Percentiles rank a stretch among this genome's conserved stretches.
Conservation (phyloP, 176 grass and related monocot species). For the Microstegium vimineum region DNA sequence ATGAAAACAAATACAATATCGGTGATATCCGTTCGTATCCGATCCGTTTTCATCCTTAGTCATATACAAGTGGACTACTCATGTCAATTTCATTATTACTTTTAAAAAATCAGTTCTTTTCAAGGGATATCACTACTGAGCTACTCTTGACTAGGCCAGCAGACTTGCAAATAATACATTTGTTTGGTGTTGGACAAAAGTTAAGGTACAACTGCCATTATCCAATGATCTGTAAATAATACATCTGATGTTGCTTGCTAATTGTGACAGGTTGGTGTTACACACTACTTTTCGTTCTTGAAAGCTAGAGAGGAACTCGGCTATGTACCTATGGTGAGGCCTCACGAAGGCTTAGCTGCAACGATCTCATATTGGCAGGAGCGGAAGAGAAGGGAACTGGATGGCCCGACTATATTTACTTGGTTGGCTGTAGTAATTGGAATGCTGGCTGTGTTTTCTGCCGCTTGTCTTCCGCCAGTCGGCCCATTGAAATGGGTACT, state of each 20-base stretch:
- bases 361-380: constrained; percentile 74
- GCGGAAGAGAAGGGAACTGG: constrained; percentile 67
- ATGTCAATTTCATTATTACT: neutral
- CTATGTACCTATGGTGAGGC: constrained; percentile 65
- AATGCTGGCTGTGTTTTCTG: constrained; percentile 48
- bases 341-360: constrained; percentile 53
- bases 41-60: too few relatives aligned
- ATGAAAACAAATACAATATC: too few relatives aligned
- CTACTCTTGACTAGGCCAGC: neutral
- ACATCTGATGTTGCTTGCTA: constrained; percentile 32
- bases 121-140: neutral
- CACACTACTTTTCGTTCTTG: constrained; percentile 87
- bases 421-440: constrained; percentile 48
- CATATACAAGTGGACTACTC: neutral
- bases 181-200: constrained; percentile 24
- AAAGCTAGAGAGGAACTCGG: constrained; percentile 83
- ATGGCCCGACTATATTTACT: constrained; percentile 72
- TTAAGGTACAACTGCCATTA: neutral
- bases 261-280: constrained; percentile 69
- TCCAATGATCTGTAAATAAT: constrained; percentile 11
- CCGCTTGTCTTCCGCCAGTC: constrained; percentile 58
- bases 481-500: constrained; percentile 54
- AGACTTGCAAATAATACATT: neutral
- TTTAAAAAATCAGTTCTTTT: neutral
- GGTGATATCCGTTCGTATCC: too few relatives aligned